phyloP scores from a whole-genome alignment of 2,329 filamentous ascomycete species.

The Fusarium goolgardi region DNA sequence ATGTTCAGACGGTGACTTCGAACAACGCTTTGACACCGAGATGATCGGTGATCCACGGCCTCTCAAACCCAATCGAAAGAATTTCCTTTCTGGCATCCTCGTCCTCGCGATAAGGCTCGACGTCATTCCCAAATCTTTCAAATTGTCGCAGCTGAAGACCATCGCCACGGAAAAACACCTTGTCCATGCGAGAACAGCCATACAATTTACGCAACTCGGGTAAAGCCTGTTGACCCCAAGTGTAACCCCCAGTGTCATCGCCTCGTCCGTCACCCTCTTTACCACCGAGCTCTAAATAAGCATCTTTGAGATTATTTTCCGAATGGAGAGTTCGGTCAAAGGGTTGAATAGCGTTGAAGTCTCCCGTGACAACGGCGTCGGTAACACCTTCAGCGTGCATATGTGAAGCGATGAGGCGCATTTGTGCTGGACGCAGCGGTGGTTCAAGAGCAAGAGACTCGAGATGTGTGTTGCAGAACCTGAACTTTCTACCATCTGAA shows the following conservation, averaged over 20 bases:
- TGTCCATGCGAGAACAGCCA: conserved; percentile 65
- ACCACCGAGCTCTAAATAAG: conserved; percentile 64
- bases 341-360: conserved; percentile 68
- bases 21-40: conserved; percentile 18
- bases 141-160: conserved; percentile 46
- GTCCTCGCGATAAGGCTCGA: conserved; percentile 41
- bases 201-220: conserved; percentile 56
- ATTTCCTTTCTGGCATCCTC: conserved; percentile 4
- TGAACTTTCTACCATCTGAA: conserved; percentile 47
- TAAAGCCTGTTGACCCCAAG: conserved; percentile 67
- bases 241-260: conserved; percentile 57
- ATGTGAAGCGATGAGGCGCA: conserved; percentile 57
- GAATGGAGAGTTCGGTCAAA: conserved; percentile 62
- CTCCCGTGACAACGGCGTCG: conserved; percentile 62
- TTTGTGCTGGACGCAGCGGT: conserved; percentile 61
- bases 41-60: conserved; percentile 22
- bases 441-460: conserved; percentile 64
- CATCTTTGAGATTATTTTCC: conserved; percentile 63
- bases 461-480: conserved; percentile 68
- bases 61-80: conserved; percentile 18
- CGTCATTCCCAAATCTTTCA: conserved; percentile 60
- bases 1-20: neutral
- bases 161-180: conserved; percentile 61
- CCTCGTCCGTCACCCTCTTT: conserved; percentile 57
- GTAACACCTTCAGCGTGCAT: conserved; percentile 55